Base-by-base conservation (phyloP, 1,139 yeast genomes). In the Yamadazyma pseudoaaseri region DNA sequence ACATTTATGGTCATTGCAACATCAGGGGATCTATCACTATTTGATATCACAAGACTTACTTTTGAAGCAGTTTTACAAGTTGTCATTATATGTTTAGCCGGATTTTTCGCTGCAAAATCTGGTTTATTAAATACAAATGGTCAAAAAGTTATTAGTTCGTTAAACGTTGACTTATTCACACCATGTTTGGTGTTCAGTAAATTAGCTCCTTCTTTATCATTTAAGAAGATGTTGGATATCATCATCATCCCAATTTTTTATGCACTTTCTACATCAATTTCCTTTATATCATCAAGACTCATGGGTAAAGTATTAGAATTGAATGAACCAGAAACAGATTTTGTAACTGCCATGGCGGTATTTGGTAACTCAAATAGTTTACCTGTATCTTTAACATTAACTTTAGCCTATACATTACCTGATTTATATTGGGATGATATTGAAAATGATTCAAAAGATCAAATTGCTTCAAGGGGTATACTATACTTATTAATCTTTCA, bases 281-380 rank as follows among this genome's bases (percentile, higher is more conserved):
- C 92, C 5, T 78, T 61, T 42, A 29, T 55, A 6, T 74, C 85
- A 36, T 79, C 90, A 3, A 60, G 66, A 27, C 35, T 72, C 21
- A 69, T 76, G 24, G 65, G 81, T 6, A 51, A 60, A 18, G 35
- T 74, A 20, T 57, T 83, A 42, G 55, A 57, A 6, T 65, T 86
- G 47, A 79, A 79, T 44, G 69, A 63, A 23, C 77, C 85, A 1
- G 94, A 86, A 56, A 51, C 81, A 6, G 84, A 85, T 58, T 86
- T 82, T 49, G 95, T 86, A 30, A 83, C 89, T 16, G 95, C 95
- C 5, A 85, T 86, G 92, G 86, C 87, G 0, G 94, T 84, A 11
- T 86, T 86, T 59, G 95, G 94, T 32, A 86, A 86, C 58, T 81
- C 89, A 26, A 84, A 84, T 56, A 80, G 87, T 5, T 65, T 83